These are phyloP conservation scores for Malassezia pachydermatis DNA, from an alignment of 1,284 basidiomycete species.

Conservation along the genomic window DNA sequence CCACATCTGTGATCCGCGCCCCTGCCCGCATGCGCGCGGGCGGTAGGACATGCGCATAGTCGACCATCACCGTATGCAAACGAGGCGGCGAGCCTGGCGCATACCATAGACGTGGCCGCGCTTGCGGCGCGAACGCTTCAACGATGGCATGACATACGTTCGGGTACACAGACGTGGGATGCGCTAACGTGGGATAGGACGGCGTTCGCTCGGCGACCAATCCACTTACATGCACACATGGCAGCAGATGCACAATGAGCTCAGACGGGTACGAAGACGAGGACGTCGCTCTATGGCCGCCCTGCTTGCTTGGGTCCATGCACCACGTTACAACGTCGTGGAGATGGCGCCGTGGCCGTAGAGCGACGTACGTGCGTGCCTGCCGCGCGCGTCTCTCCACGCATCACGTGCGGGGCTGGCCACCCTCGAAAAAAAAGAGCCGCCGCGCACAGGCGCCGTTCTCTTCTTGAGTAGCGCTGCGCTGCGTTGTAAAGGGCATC, in stretches of 20 bases:
- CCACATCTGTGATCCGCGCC: neutral
- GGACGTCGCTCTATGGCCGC: no score
- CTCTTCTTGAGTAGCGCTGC: neutral
- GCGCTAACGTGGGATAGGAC: neutral
- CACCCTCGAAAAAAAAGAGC: constrained; percentile 2
- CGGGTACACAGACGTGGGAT: neutral
- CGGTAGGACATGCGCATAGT: neutral
- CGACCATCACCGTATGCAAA: neutral
- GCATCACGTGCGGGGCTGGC: no score
- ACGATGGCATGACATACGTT: constrained; percentile 3
- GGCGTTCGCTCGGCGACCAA: constrained; percentile 1
- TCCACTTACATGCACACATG: constrained; percentile 20
- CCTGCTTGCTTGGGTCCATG: no score
- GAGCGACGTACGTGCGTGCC: no score
- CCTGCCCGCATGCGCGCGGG: constrained; percentile 1
- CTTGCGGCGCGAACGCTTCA: neutral
- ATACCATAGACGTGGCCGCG: neutral
- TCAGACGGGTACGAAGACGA: constrained; percentile 21
- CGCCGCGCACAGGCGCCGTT: neutral
- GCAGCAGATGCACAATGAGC: constrained; percentile 21
- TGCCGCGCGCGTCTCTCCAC: no score
- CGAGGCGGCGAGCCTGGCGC: neutral
- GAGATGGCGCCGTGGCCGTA: no score
- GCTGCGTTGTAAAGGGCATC: neutral
- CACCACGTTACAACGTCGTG: no score